Percentiles rank a stretch among this genome's conserved stretches.
phyloP scores from a whole-genome alignment of 169 alveolate genomes.

The Plasmodium sp. region DNA sequence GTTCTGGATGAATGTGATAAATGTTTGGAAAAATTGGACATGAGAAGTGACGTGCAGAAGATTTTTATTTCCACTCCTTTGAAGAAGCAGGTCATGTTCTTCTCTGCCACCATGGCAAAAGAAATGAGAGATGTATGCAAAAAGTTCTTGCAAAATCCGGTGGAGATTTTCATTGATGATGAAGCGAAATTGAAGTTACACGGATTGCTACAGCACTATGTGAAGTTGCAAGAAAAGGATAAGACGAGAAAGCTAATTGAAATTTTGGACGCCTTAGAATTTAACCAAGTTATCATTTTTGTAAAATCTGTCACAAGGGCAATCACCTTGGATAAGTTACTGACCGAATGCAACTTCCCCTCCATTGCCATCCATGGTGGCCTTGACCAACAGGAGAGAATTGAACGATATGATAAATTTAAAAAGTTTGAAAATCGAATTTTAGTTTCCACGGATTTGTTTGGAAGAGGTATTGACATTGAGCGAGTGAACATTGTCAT shows the following conservation, averaged over 20 bases:
- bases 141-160: constrained; percentile 98
- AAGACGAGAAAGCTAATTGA: constrained; percentile 97
- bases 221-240: constrained; percentile 97
- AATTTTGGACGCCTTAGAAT: constrained; percentile 97
- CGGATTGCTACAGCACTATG: constrained; percentile 98
- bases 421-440: constrained; percentile 98
- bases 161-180: constrained; percentile 98
- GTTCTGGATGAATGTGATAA: constrained; percentile 99
- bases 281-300: constrained; percentile 99
- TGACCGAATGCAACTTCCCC: constrained; percentile 98
- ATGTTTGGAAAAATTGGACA: constrained; percentile 98
- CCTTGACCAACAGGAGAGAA: constrained; percentile 90
- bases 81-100: constrained; percentile 99
- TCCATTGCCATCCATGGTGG: constrained; percentile 99
- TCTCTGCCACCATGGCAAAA: constrained; percentile 98
- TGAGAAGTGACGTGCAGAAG: constrained; percentile 98
- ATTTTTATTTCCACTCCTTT: constrained; percentile 98
- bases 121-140: constrained; percentile 97
- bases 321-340: constrained; percentile 94
- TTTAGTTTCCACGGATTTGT: constrained; percentile 99
- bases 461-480: constrained; percentile 99
- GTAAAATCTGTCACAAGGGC: constrained; percentile 97
- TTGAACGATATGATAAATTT: constrained; percentile 95
- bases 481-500: constrained; percentile 99
- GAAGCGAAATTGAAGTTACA: constrained; percentile 98